phyloP scores from a whole-genome alignment of 179 eudicot genomes.

The Spergularia azorica region DNA sequence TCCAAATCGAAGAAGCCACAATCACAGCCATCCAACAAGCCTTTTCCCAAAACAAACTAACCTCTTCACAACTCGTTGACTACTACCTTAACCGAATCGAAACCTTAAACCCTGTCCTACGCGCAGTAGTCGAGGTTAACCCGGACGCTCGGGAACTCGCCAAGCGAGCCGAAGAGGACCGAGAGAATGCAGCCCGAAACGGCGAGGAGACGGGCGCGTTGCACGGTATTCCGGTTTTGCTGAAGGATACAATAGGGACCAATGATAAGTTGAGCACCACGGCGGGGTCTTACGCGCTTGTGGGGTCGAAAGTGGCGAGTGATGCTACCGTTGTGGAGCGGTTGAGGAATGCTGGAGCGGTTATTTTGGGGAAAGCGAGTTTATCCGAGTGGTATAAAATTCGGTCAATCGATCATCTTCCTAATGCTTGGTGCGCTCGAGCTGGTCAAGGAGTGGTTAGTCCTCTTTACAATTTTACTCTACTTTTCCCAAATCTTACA shows the following conservation, averaged over 20 bases:
- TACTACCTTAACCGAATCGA: slow-evolving; percentile 52
- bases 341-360: slow-evolving; percentile 52
- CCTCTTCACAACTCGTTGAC: slow-evolving; percentile 50
- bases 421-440: slow-evolving; percentile 66
- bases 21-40: slow-evolving; percentile 44
- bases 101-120: slow-evolving; percentile 53
- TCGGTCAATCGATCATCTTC: slow-evolving; percentile 47
- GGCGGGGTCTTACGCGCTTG: slow-evolving; percentile 55
- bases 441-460: slow-evolving; percentile 61
- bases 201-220: slow-evolving; percentile 31
- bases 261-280: slow-evolving; percentile 48
- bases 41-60: slow-evolving; percentile 44
- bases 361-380: slow-evolving; percentile 58
- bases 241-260: slow-evolving; percentile 53
- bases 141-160: slow-evolving; percentile 57
- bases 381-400: slow-evolving; percentile 61
- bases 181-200: slow-evolving; percentile 12
- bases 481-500: no score
- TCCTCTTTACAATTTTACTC: background rate
- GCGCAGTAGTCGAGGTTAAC: slow-evolving; percentile 58
- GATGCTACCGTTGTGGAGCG: slow-evolving; percentile 54
- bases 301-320: slow-evolving; percentile 56
- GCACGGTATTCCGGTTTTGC: slow-evolving; percentile 57
- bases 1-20: slow-evolving; percentile 44
- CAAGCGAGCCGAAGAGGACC: slow-evolving; percentile 39